Evolutionary conservation across 768 basidiomycete genomes (phyloP).

Genomic region (Astraeus odoratus): DNA sequence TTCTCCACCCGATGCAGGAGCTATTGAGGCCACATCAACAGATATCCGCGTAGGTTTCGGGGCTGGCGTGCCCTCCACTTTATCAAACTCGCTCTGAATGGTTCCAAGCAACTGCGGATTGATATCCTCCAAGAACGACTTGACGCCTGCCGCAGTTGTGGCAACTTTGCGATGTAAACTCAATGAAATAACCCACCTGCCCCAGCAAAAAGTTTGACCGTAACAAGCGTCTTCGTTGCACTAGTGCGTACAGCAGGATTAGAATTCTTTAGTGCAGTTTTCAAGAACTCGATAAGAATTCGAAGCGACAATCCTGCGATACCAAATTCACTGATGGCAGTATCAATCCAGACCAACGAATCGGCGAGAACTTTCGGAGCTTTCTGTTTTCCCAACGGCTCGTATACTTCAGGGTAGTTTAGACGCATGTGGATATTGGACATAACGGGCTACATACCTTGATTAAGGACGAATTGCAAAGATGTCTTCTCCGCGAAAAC

Average conservation of each 20-base stretch:
- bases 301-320: conserved; percentile 80
- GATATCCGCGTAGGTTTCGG: conserved; percentile 78
- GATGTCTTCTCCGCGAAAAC: conserved; percentile 89
- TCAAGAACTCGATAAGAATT: conserved; percentile 85
- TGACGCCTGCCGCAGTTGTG: conserved; percentile 56
- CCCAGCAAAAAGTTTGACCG: conserved; percentile 87
- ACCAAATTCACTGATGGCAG: conserved; percentile 84
- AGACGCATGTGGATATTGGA: conserved; percentile 8
- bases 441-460: conserved; percentile 49
- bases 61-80: conserved; percentile 67
- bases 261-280: conserved; percentile 80
- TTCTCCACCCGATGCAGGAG: conserved; percentile 36
- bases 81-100: conserved; percentile 89
- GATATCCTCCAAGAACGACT: conserved; percentile 86
- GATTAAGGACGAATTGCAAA: conserved; percentile 86
- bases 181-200: conserved; percentile 47
- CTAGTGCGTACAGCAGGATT: conserved; percentile 91
- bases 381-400: conserved; percentile 90
- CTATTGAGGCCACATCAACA: conserved; percentile 59
- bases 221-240: conserved; percentile 89
- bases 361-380: conserved; percentile 96
- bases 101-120: conserved; percentile 91
- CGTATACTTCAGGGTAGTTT: conserved; percentile 59
- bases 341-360: conserved; percentile 82
- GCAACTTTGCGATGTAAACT: not conserved